Evolutionary conservation across 805 yeast species (phyloP).

Genomic region (Metschnikowia lachancei): DNA sequence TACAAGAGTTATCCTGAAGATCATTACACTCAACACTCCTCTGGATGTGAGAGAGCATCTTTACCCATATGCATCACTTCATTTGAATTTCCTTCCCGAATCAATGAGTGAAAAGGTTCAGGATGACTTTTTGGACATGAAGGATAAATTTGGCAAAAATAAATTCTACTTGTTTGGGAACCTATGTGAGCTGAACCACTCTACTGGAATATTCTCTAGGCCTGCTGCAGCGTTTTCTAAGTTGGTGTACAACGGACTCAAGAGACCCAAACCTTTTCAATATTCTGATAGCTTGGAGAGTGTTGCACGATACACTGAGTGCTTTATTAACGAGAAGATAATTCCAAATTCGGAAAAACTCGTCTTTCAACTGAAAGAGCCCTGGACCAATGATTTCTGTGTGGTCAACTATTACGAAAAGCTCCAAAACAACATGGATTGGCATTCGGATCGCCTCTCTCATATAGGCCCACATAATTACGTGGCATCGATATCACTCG

Average conservation of each 20-base stretch:
- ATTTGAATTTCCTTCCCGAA: slow-evolving; percentile 50
- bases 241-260: slow-evolving; percentile 44
- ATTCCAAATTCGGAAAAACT: slow-evolving; percentile 30
- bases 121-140: slow-evolving; percentile 40
- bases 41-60: slow-evolving; percentile 48
- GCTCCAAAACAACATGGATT: slow-evolving; percentile 55
- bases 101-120: slow-evolving; percentile 48
- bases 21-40: slow-evolving; percentile 47
- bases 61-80: slow-evolving; percentile 49
- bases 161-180: slow-evolving; percentile 64
- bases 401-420: slow-evolving; percentile 56
- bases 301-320: slow-evolving; percentile 39
- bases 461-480: slow-evolving; percentile 69
- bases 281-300: slow-evolving; percentile 42
- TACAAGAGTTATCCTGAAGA: slow-evolving; percentile 13
- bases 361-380: slow-evolving; percentile 36
- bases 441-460: slow-evolving; percentile 75
- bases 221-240: slow-evolving; percentile 19
- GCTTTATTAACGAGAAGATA: slow-evolving; percentile 36
- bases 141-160: slow-evolving; percentile 37
- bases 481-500: slow-evolving; percentile 66
- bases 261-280: slow-evolving; percentile 20
- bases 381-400: slow-evolving; percentile 55
- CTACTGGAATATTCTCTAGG: slow-evolving; percentile 27
- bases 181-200: slow-evolving; percentile 57